Evolutionary conservation across 169 alveolate species (phyloP), one percentile per base, ranked within the genome.

Genomic region (Cryptosporidium bovis): DNA sequence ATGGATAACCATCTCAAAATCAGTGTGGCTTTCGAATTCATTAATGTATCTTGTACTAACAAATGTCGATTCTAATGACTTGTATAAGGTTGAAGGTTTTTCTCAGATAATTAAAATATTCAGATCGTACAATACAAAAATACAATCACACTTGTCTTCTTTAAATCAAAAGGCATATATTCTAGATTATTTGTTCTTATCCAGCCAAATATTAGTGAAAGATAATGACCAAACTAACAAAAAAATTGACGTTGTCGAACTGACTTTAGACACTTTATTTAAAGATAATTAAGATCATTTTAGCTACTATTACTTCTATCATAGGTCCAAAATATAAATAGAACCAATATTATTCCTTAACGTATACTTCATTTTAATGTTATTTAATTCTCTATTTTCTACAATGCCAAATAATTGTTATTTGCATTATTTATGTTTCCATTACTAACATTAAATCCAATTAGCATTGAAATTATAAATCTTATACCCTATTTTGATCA

Each of bases 1-100:
- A 27, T 77, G 87, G 87, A 48, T 77, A 20, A 77, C 87, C 6
- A 77, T 77, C 48, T 62, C 87, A 60, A 77, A 77, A 44, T 36
- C 87, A 10, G 87, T 60, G 1, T 77, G 87, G 87, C 33, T 77
- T 24, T 56, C 87, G 2, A 77, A 77, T 62, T 60, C 71, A 15
- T 53, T 77, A 27, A 77, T 77, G 87, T 60, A 60, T 29, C 29
- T 77, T n/a, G 64, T 77, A 13, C 53, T 77, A 20, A 44, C 77
- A 15, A 77, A 56, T 46, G 40, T 77, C 13, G 51, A 77, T 15
- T 31, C 71, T 12, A 18, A 56, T 12, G 48, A 60, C 13, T 62
- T 77, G 27, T 77, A 77, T 60, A 60, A 77, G 48, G 46, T 77
- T 33, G 87, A 77, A 40, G 87, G 87, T 0, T 77, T 77, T 77